A percentile compares a stretch with the other conserved stretches of the same genome.
Evolutionary conservation across 2,329 filamentous ascomycete genomes (phyloP).

Genomic region (Mycocentrospora acerina): DNA sequence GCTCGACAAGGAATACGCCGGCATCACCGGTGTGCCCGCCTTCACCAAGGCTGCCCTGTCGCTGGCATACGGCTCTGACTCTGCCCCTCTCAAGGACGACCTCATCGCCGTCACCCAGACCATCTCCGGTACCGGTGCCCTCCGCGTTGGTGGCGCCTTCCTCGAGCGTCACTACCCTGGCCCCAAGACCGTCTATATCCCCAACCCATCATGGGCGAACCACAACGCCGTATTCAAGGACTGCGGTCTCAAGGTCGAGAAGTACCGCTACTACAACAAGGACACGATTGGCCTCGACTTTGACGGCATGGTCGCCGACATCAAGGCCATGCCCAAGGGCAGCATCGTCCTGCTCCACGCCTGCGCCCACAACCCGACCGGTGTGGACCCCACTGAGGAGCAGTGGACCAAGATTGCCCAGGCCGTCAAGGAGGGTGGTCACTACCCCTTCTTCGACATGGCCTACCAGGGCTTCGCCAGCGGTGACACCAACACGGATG

Average conservation of each 20-base stretch:
- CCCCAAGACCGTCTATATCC: constrained; percentile 95
- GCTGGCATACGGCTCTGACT: constrained; percentile 86
- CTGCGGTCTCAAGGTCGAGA: constrained; percentile 84
- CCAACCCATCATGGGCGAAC: constrained; percentile 96
- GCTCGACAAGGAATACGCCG: constrained; percentile 96
- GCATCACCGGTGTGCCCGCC: constrained; percentile 91
- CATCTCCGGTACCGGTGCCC: constrained; percentile 95
- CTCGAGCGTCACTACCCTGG: constrained; percentile 87
- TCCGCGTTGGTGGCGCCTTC: constrained; percentile 93
- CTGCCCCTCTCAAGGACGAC: constrained; percentile 68
- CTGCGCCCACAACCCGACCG: constrained; percentile 97
- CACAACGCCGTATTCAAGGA: constrained; percentile 96
- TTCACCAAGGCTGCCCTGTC: constrained; percentile 91
- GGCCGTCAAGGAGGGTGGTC: constrained; percentile 79
- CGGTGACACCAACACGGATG: constrained; percentile 87
- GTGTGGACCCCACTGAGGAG: constrained; percentile 86
- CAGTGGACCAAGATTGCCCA: constrained; percentile 92
- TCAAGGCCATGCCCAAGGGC: constrained; percentile 82
- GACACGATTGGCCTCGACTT: constrained; percentile 98
- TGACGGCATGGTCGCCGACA: constrained; percentile 85
- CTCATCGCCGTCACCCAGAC: constrained; percentile 93
- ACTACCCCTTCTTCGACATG: constrained; percentile 86
- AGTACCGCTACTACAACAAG: constrained; percentile 99
- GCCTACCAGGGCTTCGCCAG: constrained; percentile 98
- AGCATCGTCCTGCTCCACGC: constrained; percentile 94